A percentile compares a stretch with the other conserved stretches of the same genome.
Conservation (phyloP, 148 eudicot genomes). For the Polygonum maritimum region DNA sequence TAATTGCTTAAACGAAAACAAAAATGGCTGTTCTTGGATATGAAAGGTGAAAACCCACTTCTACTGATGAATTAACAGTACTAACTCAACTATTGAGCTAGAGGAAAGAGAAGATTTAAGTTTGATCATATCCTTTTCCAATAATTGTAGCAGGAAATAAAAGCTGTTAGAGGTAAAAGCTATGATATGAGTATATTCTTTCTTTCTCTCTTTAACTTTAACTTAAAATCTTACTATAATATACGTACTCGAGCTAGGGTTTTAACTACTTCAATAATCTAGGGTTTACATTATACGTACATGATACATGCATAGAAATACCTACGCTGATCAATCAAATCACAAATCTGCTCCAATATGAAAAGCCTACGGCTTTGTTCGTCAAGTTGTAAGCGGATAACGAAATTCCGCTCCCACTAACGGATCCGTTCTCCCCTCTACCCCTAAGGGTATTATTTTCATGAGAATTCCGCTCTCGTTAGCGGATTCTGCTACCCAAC, state of each 20-base stretch:
- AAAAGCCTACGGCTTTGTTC: neutral
- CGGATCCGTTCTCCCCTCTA: too few relatives aligned
- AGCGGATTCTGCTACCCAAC: too few relatives aligned
- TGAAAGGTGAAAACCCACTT: neutral
- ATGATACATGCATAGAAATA: neutral
- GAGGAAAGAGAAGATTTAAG: neutral
- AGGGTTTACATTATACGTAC: neutral
- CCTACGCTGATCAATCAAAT: neutral
- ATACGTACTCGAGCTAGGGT: constrained; percentile 1
- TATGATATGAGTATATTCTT: neutral
- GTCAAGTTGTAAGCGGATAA: too few relatives aligned
- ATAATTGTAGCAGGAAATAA: neutral
- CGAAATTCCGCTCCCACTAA: too few relatives aligned
- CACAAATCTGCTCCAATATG: neutral
- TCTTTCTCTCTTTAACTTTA: neutral
- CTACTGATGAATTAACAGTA: neutral
- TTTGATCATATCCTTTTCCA: neutral
- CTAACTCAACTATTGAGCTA: neutral
- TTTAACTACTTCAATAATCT: neutral
- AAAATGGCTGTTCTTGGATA: neutral
- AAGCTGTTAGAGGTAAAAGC: neutral
- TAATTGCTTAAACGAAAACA: too few relatives aligned
- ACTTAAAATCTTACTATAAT: neutral
- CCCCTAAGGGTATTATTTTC: too few relatives aligned
- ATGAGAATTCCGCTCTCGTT: too few relatives aligned